These are phyloP conservation scores for Perkinsus olseni DNA, from an alignment of 169 alveolate species.

Conservation along the genomic window DNA sequence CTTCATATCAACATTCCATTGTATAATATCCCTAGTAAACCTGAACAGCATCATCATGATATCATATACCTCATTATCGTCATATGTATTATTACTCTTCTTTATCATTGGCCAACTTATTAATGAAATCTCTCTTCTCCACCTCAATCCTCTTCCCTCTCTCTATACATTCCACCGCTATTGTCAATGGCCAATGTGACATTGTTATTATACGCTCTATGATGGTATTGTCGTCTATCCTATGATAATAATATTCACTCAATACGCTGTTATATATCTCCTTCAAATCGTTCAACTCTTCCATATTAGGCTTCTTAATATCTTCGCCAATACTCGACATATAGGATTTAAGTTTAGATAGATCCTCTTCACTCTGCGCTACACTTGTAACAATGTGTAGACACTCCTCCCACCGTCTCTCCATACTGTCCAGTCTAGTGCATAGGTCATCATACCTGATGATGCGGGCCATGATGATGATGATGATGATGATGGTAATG, in stretches of 20 bases:
- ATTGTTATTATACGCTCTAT: background rate
- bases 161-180: background rate
- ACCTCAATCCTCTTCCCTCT: background rate
- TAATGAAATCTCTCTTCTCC: background rate
- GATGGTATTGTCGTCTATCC: background rate
- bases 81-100: background rate
- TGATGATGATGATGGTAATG: no score
- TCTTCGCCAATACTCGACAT: background rate
- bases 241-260: background rate
- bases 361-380: background rate
- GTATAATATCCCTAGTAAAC: background rate
- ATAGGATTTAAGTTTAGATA: background rate
- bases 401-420: background rate
- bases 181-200: background rate
- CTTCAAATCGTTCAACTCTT: background rate
- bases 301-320: background rate
- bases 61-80: no score
- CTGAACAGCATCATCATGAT: background rate
- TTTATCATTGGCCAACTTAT: background rate
- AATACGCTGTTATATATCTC: background rate
- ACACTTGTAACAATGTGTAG: background rate
- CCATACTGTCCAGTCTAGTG: background rate
- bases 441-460: background rate
- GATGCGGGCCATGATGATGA: background rate
- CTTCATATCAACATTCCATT: background rate